Evolutionary conservation across 2,329 filamentous ascomycete genomes (phyloP), one percentile per base, ranked within the genome.

Genomic region (Colletotrichum tropicale): DNA sequence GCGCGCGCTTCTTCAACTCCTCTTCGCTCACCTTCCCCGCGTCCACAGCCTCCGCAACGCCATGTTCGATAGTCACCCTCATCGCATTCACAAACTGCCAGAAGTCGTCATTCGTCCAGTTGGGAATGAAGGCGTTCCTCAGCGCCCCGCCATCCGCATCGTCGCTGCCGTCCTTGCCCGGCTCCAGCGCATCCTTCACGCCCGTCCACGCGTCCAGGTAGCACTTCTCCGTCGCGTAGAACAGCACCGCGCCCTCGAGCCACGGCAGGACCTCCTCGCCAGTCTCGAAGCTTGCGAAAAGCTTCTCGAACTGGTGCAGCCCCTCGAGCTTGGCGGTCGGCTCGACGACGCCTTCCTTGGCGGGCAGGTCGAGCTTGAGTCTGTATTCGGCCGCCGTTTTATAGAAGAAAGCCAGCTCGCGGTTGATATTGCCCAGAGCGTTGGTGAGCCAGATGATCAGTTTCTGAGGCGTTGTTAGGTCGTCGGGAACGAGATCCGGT

Each of bases 201-300:
- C 87, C 89, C 12, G 85, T 86, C 92, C 92, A 93, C 15, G 91
- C 88, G 52, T 89, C 86, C 21, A 93, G 81, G 80, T 93, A 93
- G 75, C 88, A 89, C 62, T 88, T 91, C 84, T 96, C 94, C 2
- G 93, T 95, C n/a, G 91, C 92, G 92, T 93, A 96, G 28, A 96
- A 89, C n/a, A 94, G 88, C 4, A 95, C 89, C 76, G 95, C 87
- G 8, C 92, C 93, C 81, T 95, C 93, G 4, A 96, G 84, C 80
- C 87, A 88, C 0, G 85, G 83, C 1, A 94, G 81, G 2, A 77
- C 70, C 2, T 84, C 88, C 4, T 86, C 85, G 9, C 86, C 87
- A 0, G 88, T 84, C 66, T 87, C 87, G 15, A 90, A 87, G 6
- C 88, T 88, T n/a, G 87, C 88, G 71, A 92, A 89, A 6, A 94